These are phyloP conservation scores for Massarina eburnea DNA, from an alignment of 2,329 filamentous ascomycete genomes.

Conservation along the genomic window DNA sequence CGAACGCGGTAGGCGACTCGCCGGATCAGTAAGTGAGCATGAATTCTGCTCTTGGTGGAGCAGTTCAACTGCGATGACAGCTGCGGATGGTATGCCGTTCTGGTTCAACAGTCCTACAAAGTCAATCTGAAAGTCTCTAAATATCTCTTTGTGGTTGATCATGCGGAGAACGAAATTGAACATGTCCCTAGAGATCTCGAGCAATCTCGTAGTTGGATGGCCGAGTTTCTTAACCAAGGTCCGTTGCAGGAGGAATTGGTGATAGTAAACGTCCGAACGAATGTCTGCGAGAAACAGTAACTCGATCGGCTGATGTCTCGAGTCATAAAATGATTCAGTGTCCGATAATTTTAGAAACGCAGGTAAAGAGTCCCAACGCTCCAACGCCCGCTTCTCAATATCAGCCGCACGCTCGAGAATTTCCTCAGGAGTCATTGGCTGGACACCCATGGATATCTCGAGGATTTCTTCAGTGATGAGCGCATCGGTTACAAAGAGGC, in stretches of 20 bases:
- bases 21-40: constrained; percentile 18
- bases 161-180: constrained; percentile 42
- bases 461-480: constrained; percentile 60
- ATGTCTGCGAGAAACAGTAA: constrained; percentile 44
- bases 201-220: constrained; percentile 35
- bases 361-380: constrained; percentile 28
- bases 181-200: constrained; percentile 42
- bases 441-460: constrained; percentile 54
- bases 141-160: constrained; percentile 42
- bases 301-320: constrained; percentile 39
- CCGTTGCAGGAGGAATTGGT: constrained; percentile 53
- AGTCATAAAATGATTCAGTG: constrained; percentile 15
- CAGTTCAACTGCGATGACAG: constrained; percentile 47
- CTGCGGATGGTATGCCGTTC: constrained; percentile 46
- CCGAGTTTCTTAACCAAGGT: constrained; percentile 52
- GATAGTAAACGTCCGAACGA: constrained; percentile 8
- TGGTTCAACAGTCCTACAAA: constrained; percentile 41
- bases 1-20: constrained; percentile 43
- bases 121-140: constrained; percentile 48
- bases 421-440: constrained; percentile 30
- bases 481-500: constrained; percentile 53
- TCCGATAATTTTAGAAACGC: constrained; percentile 27
- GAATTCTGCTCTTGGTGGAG: constrained; percentile 45
- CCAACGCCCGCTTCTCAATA: constrained; percentile 24
- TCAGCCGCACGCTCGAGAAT: constrained; percentile 41